Conservation (phyloP, 2,329 filamentous ascomycete genomes). For the Alternaria sp. region DNA sequence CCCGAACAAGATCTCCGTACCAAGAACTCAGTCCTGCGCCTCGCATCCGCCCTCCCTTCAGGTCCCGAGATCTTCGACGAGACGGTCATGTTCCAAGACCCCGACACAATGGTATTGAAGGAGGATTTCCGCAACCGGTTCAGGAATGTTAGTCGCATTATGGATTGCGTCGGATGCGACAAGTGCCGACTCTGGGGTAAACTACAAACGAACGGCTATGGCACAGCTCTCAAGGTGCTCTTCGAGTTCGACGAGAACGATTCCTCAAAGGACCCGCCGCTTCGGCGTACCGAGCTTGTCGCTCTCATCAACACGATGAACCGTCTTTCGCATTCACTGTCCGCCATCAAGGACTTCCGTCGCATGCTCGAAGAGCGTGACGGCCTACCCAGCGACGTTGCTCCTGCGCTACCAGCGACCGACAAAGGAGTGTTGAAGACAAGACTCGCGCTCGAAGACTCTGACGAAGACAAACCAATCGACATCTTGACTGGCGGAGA, state of each 20-base stretch:
- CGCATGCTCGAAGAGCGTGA: constrained; percentile 55
- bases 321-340: constrained; percentile 80
- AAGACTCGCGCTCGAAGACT: constrained; percentile 32
- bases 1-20: constrained; percentile 77
- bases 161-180: constrained; percentile 99
- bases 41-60: constrained; percentile 73
- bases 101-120: constrained; percentile 77
- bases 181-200: constrained; percentile 99
- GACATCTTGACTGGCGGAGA: constrained; percentile 39
- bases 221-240: constrained; percentile 90
- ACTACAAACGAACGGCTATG: constrained; percentile 92
- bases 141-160: constrained; percentile 92
- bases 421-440: constrained; percentile 41
- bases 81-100: constrained; percentile 86
- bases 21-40: constrained; percentile 77
- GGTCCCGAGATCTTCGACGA: constrained; percentile 87
- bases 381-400: constrained; percentile 29
- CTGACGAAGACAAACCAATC: constrained; percentile 18
- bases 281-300: constrained; percentile 90
- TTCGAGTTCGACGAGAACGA: constrained; percentile 85
- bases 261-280: constrained; percentile 67
- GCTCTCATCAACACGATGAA: constrained; percentile 94
- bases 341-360: constrained; percentile 75
- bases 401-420: constrained; percentile 23
- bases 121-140: constrained; percentile 98